A percentile compares a stretch with the other conserved stretches of the same genome.
Evolutionary conservation across 129 eudicot genomes (phyloP).

Genomic region (Sambucus nigra): DNA sequence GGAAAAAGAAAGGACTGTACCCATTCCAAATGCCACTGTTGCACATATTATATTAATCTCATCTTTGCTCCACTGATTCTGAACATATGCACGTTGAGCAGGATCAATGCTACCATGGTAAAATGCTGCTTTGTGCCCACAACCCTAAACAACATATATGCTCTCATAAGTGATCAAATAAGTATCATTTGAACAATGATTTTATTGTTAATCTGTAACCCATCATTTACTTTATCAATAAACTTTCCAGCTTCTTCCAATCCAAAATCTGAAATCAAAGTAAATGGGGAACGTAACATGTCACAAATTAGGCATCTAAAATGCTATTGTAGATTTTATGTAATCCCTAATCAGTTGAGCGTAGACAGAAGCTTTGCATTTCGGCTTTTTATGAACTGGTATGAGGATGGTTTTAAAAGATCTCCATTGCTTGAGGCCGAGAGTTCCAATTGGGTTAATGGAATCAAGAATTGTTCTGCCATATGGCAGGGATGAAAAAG

Average conservation of each 20-base stretch:
- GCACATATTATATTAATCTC: constrained; percentile 91
- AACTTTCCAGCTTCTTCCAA: background rate
- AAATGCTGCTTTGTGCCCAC: constrained; percentile 87
- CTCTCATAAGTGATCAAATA: constrained; percentile 13
- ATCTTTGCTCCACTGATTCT: constrained; percentile 96
- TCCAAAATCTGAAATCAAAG: background rate
- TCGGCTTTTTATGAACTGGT: background rate
- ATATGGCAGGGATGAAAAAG: no score
- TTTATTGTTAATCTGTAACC: background rate
- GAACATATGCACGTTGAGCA: constrained; percentile 60
- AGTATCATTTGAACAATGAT: background rate
- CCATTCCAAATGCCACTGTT: constrained; percentile 99
- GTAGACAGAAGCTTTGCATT: background rate
- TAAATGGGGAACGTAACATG: background rate
- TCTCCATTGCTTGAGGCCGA: background rate
- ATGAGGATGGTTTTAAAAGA: background rate
- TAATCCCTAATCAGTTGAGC: background rate
- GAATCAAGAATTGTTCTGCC: background rate
- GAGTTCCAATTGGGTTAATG: background rate
- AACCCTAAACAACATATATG: constrained; percentile 45
- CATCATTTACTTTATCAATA: background rate
- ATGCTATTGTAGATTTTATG: background rate
- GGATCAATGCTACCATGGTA: constrained; percentile 96
- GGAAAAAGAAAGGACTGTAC: constrained; percentile 30
- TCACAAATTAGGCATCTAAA: background rate